Percentiles rank a stretch among this genome's conserved stretches.
These are phyloP conservation scores for Fimicolochytrium jonesii DNA, from an alignment of 192 early-diverging fungal species.

Conservation along the genomic window DNA sequence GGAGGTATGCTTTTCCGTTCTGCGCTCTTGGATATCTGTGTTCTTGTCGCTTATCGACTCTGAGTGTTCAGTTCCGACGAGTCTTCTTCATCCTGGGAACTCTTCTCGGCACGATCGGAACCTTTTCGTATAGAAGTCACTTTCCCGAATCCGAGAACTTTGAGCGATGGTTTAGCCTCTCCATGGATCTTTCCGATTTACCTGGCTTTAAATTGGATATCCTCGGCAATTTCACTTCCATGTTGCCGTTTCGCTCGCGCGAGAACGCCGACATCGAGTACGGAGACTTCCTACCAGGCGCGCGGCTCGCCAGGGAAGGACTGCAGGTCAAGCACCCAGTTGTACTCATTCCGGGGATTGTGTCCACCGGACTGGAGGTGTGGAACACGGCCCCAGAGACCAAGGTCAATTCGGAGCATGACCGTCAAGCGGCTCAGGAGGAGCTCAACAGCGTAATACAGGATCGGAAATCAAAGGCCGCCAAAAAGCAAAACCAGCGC, in stretches of 20 bases:
- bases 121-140: neutral
- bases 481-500: no score
- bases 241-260: neutral
- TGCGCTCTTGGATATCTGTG: no score
- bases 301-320: slow-evolving; percentile 21
- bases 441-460: no score
- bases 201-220: neutral
- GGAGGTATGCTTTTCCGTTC: no score
- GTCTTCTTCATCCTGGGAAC: slow-evolving; percentile 2
- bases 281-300: slow-evolving; percentile 24
- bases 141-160: neutral
- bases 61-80: slow-evolving; percentile 8
- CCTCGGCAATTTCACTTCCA: neutral
- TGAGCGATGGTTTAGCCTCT: neutral
- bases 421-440: no score
- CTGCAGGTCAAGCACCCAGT: slow-evolving; percentile 52
- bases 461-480: no score
- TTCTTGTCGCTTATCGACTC: no score
- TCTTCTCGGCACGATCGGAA: neutral
- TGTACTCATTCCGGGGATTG: slow-evolving; percentile 82
- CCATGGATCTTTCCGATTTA: neutral
- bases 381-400: slow-evolving; percentile 59
- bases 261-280: neutral
- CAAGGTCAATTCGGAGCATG: neutral
- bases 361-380: slow-evolving; percentile 82